phyloP scores from a whole-genome alignment of 257 asterid species.

The Salvia rosmarinus region DNA sequence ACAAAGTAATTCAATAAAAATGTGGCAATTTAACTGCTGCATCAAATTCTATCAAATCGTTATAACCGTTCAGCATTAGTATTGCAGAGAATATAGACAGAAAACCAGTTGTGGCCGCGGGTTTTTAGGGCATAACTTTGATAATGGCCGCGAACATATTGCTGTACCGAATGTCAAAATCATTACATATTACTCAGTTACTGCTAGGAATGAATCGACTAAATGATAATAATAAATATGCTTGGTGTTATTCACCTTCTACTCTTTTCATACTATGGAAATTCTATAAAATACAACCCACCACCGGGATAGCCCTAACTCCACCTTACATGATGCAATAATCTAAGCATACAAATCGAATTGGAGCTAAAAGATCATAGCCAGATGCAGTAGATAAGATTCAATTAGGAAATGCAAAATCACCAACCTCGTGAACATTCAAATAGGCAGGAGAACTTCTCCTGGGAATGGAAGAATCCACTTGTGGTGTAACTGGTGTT shows the following conservation, averaged over 20 bases:
- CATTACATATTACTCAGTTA: slow-evolving; percentile 6
- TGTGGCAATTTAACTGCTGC: too few relatives aligned
- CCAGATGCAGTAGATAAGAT: neutral
- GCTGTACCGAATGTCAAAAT: neutral
- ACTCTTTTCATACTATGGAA: neutral
- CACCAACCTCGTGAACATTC: neutral
- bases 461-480: slow-evolving; percentile 15
- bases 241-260: neutral
- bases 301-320: neutral
- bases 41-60: neutral
- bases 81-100: neutral
- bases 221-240: neutral
- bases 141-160: neutral
- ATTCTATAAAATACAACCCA: neutral
- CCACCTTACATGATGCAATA: neutral
- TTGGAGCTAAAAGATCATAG: neutral
- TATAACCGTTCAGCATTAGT: neutral
- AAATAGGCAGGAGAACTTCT: neutral
- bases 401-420: neutral
- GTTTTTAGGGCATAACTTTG: neutral
- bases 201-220: neutral
- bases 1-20: too few relatives aligned
- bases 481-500: slow-evolving; percentile 17
- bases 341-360: neutral
- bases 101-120: neutral